Evolutionary conservation across 768 basidiomycete genomes (phyloP).

Genomic region (Hysterangium stoloniferum): DNA sequence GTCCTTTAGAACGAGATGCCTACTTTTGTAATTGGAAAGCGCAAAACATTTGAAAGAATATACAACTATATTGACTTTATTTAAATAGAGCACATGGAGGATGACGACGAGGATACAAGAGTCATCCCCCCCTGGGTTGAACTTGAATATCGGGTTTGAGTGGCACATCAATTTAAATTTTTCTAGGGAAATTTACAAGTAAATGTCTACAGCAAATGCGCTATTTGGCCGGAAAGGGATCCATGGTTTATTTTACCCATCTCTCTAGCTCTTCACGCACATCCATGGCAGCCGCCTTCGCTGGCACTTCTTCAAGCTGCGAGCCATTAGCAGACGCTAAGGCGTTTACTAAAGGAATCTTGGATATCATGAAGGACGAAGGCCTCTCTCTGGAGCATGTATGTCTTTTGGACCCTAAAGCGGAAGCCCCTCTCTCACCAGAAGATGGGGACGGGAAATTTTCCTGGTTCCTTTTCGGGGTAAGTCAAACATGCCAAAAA

Average conservation of each 20-base stretch:
- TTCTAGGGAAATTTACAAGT: conserved; percentile 4
- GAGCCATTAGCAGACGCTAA: conserved; percentile 31
- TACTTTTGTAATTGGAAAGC: conserved; percentile 1
- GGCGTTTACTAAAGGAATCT: conserved; percentile 45
- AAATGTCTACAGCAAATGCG: conserved; percentile 67
- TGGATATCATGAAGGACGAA: conserved; percentile 46
- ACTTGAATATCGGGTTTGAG: conserved; percentile 76
- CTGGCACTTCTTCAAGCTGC: conserved; percentile 15
- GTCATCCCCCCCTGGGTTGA: conserved; percentile 85
- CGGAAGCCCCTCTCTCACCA: conserved; percentile 57
- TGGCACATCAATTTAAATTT: not conserved
- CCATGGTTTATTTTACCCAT: conserved; percentile 76
- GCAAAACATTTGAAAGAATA: not conserved
- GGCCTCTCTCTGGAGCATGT: conserved; percentile 47
- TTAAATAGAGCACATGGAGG: conserved; percentile 85
- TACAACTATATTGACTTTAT: not conserved
- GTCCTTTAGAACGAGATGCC: not conserved
- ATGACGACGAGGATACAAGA: conserved; percentile 70
- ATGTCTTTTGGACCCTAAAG: conserved; percentile 93
- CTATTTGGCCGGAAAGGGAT: conserved; percentile 54
- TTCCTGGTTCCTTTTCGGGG: conserved; percentile 88
- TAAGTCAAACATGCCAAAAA: conserved; percentile 25
- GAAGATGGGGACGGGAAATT: conserved; percentile 72
- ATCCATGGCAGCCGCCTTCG: conserved; percentile 37
- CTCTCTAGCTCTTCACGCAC: conserved; percentile 65